A percentile compares a stretch with the other conserved stretches of the same genome.
Conservation (phyloP, 2,329 filamentous ascomycete species). For the Pestalotiopsis sp. region DNA sequence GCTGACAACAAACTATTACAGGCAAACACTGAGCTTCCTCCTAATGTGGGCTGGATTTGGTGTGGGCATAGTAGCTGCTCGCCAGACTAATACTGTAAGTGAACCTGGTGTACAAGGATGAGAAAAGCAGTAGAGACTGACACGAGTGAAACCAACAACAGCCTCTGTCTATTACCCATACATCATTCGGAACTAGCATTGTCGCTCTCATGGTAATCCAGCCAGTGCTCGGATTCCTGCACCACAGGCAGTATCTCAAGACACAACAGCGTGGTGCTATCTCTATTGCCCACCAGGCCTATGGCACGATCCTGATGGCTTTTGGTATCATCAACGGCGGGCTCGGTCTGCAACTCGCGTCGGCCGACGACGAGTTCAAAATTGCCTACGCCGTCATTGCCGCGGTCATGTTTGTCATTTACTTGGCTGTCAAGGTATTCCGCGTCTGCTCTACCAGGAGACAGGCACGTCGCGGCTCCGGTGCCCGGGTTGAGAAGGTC, state of each 20-base stretch:
- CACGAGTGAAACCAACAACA: slow-evolving; percentile 32
- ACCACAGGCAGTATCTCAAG: slow-evolving; percentile 58
- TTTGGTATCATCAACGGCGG: slow-evolving; percentile 67
- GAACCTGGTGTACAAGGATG: neutral
- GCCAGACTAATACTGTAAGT: slow-evolving; percentile 30
- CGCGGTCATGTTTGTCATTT: slow-evolving; percentile 46
- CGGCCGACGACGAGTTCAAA: slow-evolving; percentile 41
- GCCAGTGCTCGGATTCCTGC: slow-evolving; percentile 58
- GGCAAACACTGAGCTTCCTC: slow-evolving; percentile 56
- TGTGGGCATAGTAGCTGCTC: slow-evolving; percentile 54
- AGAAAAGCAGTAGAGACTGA: neutral
- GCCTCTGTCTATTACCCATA: slow-evolving; percentile 58
- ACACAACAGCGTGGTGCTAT: slow-evolving; percentile 50
- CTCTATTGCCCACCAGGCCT: slow-evolving; percentile 65
- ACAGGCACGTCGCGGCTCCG: neutral
- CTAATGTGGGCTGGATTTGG: slow-evolving; percentile 61
- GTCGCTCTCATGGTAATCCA: slow-evolving; percentile 59
- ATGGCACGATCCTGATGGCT: slow-evolving; percentile 59
- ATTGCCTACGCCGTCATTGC: slow-evolving; percentile 60
- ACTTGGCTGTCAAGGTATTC: slow-evolving; percentile 39
- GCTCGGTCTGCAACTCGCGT: slow-evolving; percentile 57
- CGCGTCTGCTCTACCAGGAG: neutral
- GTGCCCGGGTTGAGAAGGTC: neutral
- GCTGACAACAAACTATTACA: neutral
- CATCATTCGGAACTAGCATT: slow-evolving; percentile 58